Percentiles rank a stretch among this genome's conserved stretches.
Conservation (phyloP, 306 rosid genomes). For the Delonix regia region DNA sequence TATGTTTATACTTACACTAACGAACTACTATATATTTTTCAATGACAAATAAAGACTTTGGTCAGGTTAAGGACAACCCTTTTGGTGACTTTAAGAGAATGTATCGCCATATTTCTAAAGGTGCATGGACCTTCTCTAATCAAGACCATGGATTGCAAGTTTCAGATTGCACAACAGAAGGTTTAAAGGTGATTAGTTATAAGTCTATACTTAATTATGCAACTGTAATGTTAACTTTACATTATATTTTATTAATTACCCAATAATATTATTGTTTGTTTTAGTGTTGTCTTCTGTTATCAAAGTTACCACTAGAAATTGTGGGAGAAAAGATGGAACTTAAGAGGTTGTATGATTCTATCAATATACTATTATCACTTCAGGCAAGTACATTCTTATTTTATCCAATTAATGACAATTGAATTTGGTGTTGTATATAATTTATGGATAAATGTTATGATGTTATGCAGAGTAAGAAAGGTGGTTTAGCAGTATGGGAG, state of each 20-base stretch:
- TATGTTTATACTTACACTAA: too few species aligned
- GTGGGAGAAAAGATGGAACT: neutral
- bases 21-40: neutral
- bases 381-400: slow-evolving; percentile 32
- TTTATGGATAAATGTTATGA: neutral
- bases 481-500: slow-evolving; percentile 42
- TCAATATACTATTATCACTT: slow-evolving; percentile 49
- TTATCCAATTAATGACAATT: neutral
- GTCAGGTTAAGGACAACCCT: slow-evolving; percentile 8
- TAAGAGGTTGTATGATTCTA: slow-evolving; percentile 43
- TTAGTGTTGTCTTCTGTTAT: slow-evolving; percentile 17
- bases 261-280: neutral
- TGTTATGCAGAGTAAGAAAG: slow-evolving; percentile 50
- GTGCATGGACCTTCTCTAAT: neutral
- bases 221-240: neutral
- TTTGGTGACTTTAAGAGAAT: neutral
- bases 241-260: too few species aligned
- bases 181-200: neutral
- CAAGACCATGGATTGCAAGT: neutral
- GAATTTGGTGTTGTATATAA: neutral
- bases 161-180: neutral
- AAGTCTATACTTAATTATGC: neutral
- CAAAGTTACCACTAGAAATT: neutral
- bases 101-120: slow-evolving; percentile 8
- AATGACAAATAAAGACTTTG: neutral